Evolutionary conservation across 2,329 filamentous ascomycete species (phyloP).

Genomic region (Sphaceloma murrayae): DNA sequence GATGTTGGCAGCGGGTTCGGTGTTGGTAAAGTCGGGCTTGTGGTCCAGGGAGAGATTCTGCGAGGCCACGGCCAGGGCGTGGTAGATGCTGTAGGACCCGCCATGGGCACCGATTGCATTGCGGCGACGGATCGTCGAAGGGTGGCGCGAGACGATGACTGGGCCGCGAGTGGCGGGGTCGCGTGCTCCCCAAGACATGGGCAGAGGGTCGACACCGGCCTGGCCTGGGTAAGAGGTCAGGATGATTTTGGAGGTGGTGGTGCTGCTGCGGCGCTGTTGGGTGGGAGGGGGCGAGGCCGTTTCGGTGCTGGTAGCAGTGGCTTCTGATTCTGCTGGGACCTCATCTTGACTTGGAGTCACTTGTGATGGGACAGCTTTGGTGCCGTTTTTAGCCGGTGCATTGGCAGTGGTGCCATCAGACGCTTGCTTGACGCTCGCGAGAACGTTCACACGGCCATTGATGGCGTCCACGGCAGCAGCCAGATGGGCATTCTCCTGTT

Average conservation of each 20-base stretch:
- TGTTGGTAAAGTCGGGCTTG: conserved; percentile 69
- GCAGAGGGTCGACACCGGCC: conserved; percentile 83
- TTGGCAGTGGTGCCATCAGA: conserved; percentile 40
- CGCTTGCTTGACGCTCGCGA: conserved; percentile 50
- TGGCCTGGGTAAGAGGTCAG: conserved; percentile 86
- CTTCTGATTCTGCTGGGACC: neutral
- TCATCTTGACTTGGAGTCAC: conserved; percentile 9
- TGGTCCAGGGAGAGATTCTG: conserved; percentile 80
- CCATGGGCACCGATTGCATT: conserved; percentile 72
- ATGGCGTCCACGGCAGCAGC: conserved; percentile 50
- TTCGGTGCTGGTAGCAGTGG: too few species aligned
- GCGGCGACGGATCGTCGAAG: conserved; percentile 65
- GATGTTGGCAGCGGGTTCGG: conserved; percentile 81
- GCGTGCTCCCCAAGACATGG: conserved; percentile 74
- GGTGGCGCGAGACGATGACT: conserved; percentile 71
- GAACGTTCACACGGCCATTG: conserved; percentile 51
- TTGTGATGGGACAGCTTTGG: neutral
- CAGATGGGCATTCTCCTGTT: conserved; percentile 47
- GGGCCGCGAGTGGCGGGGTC: conserved; percentile 71
- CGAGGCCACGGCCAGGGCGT: conserved; percentile 83
- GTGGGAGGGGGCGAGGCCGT: conserved; percentile 4
- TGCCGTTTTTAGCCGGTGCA: conserved; percentile 17
- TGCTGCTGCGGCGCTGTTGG: conserved; percentile 31
- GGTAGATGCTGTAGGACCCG: conserved; percentile 92
- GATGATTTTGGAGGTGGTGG: conserved; percentile 51